A percentile compares a stretch with the other conserved stretches of the same genome.
These are phyloP conservation scores for Globisporangium lucens DNA, from an alignment of 352 stramenopile species.

Conservation along the genomic window DNA sequence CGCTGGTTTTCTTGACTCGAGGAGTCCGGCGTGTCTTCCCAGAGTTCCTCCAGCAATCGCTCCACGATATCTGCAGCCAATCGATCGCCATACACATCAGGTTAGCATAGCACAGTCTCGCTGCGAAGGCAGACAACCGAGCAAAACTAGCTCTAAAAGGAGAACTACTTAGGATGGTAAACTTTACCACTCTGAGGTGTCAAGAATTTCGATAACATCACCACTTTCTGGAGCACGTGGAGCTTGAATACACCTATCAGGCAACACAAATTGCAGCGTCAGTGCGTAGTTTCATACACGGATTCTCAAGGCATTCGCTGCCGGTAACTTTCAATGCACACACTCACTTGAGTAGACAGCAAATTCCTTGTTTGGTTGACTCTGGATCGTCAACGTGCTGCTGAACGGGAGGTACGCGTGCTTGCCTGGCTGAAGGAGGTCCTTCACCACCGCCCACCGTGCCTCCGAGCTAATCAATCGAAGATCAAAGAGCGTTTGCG, in stretches of 20 bases:
- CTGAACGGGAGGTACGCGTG: conserved; percentile 40
- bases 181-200: conserved; percentile 16
- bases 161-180: neutral
- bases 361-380: conserved; percentile 15
- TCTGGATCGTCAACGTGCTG: neutral
- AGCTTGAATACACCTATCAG: conserved; percentile 29
- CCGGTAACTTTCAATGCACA: neutral
- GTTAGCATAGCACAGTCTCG: neutral
- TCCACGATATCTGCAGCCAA: conserved; percentile 29
- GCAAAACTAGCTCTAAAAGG: neutral
- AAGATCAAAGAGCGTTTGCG: neutral
- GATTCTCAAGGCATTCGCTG: neutral
- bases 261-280: neutral
- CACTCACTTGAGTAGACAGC: conserved; percentile 5
- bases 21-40: conserved; percentile 14
- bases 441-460: conserved; percentile 45
- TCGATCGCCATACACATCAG: neutral
- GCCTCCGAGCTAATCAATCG: conserved; percentile 23
- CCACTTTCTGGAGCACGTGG: conserved; percentile 30
- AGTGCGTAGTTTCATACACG: neutral
- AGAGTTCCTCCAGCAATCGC: conserved; percentile 31
- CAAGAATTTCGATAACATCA: conserved; percentile 30
- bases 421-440: conserved; percentile 36
- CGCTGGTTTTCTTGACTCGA: conserved; percentile 1
- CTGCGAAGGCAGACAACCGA: neutral